phyloP scores from a whole-genome alignment of 2,329 filamentous ascomycete species.

The Penicillium sp. region DNA sequence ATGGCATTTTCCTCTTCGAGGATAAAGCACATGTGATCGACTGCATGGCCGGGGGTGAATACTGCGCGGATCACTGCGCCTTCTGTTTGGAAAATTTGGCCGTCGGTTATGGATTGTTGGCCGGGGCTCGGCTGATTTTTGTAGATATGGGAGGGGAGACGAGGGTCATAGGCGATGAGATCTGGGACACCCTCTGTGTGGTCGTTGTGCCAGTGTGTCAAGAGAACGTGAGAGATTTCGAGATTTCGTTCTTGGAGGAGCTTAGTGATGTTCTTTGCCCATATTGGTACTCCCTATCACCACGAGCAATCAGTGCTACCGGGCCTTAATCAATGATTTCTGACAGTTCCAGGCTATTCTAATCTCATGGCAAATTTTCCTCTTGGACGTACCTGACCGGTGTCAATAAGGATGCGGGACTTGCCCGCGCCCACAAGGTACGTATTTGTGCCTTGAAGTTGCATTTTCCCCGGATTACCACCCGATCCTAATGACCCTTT shows the following conservation, averaged over 20 bases:
- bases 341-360: neutral
- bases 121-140: slow-evolving; percentile 44
- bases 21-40: slow-evolving; percentile 77
- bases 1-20: slow-evolving; percentile 74
- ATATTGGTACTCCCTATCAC: neutral
- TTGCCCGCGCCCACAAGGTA: slow-evolving; percentile 48
- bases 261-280: neutral
- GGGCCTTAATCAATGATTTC: too few relatives aligned
- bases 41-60: slow-evolving; percentile 70
- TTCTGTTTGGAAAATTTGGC: slow-evolving; percentile 46
- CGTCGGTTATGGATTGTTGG: slow-evolving; percentile 45
- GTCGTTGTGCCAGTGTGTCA: slow-evolving; percentile 56
- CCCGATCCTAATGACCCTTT: slow-evolving; percentile 14
- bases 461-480: slow-evolving; percentile 15
- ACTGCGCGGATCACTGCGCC: slow-evolving; percentile 50
- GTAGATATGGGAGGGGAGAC: slow-evolving; percentile 40
- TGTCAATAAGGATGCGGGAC: slow-evolving; percentile 46
- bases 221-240: slow-evolving; percentile 46
- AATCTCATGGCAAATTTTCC: too few relatives aligned
- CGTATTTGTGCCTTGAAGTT: slow-evolving; percentile 51
- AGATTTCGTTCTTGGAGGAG: neutral
- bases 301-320: neutral
- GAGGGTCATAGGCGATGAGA: slow-evolving; percentile 41
- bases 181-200: slow-evolving; percentile 53
- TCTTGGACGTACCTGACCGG: slow-evolving; percentile 31